Conservation (phyloP, 2,329 filamentous ascomycete species). For the Penicillium fuscoglaucum region DNA sequence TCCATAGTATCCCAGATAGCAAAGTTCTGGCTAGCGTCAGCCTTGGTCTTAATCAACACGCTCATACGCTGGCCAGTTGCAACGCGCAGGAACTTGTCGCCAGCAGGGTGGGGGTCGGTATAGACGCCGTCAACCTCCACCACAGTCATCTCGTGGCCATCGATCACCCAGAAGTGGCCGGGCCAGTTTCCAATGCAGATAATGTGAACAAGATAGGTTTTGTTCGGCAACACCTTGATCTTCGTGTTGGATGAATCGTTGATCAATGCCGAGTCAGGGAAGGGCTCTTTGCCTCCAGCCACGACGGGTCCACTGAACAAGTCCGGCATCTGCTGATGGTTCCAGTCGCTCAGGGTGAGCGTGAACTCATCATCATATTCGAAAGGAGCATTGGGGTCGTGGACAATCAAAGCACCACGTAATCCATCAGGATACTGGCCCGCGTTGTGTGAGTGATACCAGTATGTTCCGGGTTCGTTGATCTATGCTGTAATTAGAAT, state of each 20-base stretch:
- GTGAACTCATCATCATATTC: conserved; percentile 64
- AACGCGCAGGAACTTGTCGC: conserved; percentile 65
- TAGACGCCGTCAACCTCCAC: conserved; percentile 42
- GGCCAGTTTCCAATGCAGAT: conserved; percentile 72
- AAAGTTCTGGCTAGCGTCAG: conserved; percentile 63
- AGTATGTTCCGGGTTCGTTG: conserved; percentile 71
- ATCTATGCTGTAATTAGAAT: conserved; percentile 37
- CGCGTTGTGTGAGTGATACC: conserved; percentile 72
- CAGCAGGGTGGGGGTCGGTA: conserved; percentile 38
- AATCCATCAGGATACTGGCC: conserved; percentile 72
- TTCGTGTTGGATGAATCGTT: conserved; percentile 67
- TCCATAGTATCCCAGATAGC: conserved; percentile 71
- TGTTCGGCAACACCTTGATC: conserved; percentile 63
- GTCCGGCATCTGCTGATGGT: conserved; percentile 59
- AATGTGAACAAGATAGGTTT: conserved; percentile 71
- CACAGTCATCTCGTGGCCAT: conserved; percentile 43
- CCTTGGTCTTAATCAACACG: conserved; percentile 60
- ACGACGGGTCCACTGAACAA: conserved; percentile 48
- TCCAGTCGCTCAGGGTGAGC: conserved; percentile 70
- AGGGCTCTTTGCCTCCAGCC: conserved; percentile 58
- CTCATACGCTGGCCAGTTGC: conserved; percentile 65
- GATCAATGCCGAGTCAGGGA: conserved; percentile 68
- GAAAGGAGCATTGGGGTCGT: conserved; percentile 63
- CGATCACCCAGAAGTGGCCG: conserved; percentile 51
- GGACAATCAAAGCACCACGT: conserved; percentile 63